These are phyloP conservation scores for Heliamphora ciliata DNA, from an alignment of 179 eudicot species.

Conservation along the genomic window DNA sequence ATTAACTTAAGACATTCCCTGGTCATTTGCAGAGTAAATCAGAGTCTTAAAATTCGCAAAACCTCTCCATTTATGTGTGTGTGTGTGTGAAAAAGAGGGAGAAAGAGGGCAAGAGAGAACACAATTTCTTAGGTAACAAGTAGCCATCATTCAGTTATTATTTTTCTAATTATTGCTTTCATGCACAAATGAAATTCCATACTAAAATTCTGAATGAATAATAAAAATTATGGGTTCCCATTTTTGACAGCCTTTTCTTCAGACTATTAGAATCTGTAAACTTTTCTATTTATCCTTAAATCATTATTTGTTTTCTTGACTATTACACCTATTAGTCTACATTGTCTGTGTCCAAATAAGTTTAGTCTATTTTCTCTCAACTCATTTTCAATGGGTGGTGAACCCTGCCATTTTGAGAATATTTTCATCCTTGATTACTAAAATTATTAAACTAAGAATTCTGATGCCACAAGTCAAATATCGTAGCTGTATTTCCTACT, in stretches of 20 bases:
- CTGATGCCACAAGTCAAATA: not conserved
- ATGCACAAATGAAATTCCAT: not conserved
- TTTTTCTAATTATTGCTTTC: not conserved
- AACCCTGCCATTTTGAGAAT: too few relatives aligned
- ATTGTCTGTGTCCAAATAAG: too few relatives aligned
- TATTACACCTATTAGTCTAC: too few relatives aligned
- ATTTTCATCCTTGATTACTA: too few relatives aligned
- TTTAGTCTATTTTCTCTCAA: too few relatives aligned
- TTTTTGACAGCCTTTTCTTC: not conserved
- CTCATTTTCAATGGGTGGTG: too few relatives aligned
- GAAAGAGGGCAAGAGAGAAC: not conserved
- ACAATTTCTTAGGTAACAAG: not conserved
- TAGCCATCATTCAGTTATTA: not conserved
- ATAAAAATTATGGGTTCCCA: not conserved
- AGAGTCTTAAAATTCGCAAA: not conserved
- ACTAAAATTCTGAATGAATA: not conserved
- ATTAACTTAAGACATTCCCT: conserved; percentile 70
- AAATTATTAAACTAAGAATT: not conserved
- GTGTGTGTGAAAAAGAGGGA: not conserved
- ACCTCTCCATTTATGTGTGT: not conserved
- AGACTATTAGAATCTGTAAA: not conserved
- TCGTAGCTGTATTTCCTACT: not conserved
- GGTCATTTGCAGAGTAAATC: conserved; percentile 13
- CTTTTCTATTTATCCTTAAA: not conserved
- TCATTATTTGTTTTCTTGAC: too few relatives aligned